Conservation (phyloP, 768 basidiomycete species). For the Omphalotus guepiniiformis region DNA sequence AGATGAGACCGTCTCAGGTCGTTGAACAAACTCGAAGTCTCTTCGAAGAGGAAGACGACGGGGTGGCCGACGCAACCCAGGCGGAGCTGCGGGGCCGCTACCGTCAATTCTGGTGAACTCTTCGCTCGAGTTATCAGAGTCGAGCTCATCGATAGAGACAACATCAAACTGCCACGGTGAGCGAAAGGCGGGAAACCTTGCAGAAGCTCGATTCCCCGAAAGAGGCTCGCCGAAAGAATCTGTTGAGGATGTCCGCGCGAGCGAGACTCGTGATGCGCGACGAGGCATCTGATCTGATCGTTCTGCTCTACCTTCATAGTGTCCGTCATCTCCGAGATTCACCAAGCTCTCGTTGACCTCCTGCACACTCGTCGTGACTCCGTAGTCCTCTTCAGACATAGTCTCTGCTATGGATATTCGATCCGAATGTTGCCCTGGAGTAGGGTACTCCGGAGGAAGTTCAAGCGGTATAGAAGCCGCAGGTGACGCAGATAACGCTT, state of each 20-base stretch:
- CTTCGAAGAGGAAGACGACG: slow-evolving; percentile 57
- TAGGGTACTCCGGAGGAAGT: background rate
- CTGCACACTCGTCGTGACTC: background rate
- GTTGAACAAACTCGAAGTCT: slow-evolving; percentile 76
- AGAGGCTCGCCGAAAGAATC: slow-evolving; percentile 48
- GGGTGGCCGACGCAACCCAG: slow-evolving; percentile 5
- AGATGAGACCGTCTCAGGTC: slow-evolving; percentile 75
- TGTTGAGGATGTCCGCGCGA: slow-evolving; percentile 48
- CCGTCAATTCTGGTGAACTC: slow-evolving; percentile 18
- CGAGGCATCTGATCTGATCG: slow-evolving; percentile 19
- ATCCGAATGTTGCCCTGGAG: background rate
- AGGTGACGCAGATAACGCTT: background rate
- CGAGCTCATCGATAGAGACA: slow-evolving; percentile 77
- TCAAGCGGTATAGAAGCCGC: background rate
- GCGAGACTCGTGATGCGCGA: slow-evolving; percentile 33
- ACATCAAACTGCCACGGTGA: slow-evolving; percentile 65
- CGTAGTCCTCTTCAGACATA: background rate
- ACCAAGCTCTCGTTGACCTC: background rate
- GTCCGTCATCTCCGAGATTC: background rate
- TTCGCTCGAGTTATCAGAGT: slow-evolving; percentile 64
- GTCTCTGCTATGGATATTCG: background rate
- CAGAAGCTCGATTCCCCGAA: slow-evolving; percentile 22
- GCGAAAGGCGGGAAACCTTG: slow-evolving; percentile 34
- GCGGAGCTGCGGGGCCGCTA: slow-evolving; percentile 25
- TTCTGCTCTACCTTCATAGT: background rate